These are phyloP conservation scores for Golubevia sp. DNA, from an alignment of 1,284 basidiomycete genomes.

Conservation along the genomic window DNA sequence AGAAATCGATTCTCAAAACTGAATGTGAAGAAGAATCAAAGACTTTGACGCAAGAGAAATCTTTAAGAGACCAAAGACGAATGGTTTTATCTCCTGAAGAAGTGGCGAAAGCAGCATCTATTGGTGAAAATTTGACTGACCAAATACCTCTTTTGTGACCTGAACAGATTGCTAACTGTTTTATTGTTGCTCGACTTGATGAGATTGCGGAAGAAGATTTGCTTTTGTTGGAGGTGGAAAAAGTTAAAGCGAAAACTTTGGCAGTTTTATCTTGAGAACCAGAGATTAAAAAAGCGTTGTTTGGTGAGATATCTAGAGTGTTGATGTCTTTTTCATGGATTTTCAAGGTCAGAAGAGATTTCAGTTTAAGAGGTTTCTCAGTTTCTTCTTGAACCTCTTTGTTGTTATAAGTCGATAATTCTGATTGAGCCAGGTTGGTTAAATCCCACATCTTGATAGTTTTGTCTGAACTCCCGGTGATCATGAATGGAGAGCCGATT, in stretches of 20 bases:
- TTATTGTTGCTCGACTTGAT: too few species aligned
- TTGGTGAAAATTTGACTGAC: conserved; percentile 83
- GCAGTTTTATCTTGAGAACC: conserved; percentile 95
- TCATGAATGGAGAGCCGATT: conserved; percentile 65
- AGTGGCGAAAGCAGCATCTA: conserved; percentile 84
- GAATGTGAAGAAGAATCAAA: conserved; percentile 79
- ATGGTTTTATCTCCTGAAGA: conserved; percentile 93
- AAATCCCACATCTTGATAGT: conserved; percentile 99
- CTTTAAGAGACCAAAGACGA: conserved; percentile 89
- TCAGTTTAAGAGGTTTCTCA: conserved; percentile 66
- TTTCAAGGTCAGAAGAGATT: conserved; percentile 83
- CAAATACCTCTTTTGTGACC: conserved; percentile 97
- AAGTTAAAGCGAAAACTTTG: conserved; percentile 83
- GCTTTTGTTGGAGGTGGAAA: conserved; percentile 35
- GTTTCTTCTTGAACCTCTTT: conserved; percentile 37
- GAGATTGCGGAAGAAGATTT: conserved; percentile 9
- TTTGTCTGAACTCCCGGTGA: conserved; percentile 92
- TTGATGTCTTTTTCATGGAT: conserved; percentile 99
- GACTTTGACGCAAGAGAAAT: conserved; percentile 81
- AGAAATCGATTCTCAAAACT: conserved; percentile 88
- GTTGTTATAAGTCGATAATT: conserved; percentile 15
- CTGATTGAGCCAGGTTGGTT: conserved; percentile 63
- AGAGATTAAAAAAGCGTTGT: conserved; percentile 84
- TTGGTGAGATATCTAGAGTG: conserved; percentile 87
- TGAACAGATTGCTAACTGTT: conserved; percentile 83